Evolutionary conservation across 2,329 filamentous ascomycete species (phyloP), one percentile per base, ranked within the genome.

Genomic region (Endoconidiophora laricicola): DNA sequence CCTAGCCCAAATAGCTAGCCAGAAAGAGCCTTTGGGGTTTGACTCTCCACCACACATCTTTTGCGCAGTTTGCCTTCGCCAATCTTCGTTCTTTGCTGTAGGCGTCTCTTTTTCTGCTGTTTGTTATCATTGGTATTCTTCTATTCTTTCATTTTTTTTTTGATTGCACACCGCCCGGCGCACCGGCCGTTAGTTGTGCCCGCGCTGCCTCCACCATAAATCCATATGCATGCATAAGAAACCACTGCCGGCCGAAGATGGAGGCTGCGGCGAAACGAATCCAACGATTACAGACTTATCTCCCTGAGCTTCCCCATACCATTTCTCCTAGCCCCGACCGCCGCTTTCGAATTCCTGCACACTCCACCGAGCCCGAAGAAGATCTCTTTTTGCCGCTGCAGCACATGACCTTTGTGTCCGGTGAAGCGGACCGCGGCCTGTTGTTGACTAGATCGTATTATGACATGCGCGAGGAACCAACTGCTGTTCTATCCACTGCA

Each of bases 261-360:
- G 73, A 76, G 69, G 71, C 67, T 68, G 71, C 71, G 67, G 70
- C 69, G 62, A 73, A 74, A 65, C 70, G 66, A 65, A 69, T 74
- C 63, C 63, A 73, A 62, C 66, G 63, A 62, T 64, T 75, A 61
- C 66, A 73, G 65, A 65, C 65, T 59, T 66, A 72, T 55, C 62
- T 76, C 55, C 73, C 73, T 55, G 64, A 67, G 52, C 66, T 66
- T 59, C 69, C 72, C 55, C 70, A 77, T 59, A 70, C 73, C 55
- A 66, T 78, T 36, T 70, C 72, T 37, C 62, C 70, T 55, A 68
- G 65, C 36, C 60, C 69, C 46, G 67, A 70, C 56, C 65, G 65
- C 60, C 71, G 66, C 58, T 76, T 71, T 55, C 65, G 65, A 49
- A 60, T 63, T 39, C 64, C 64, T 52, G 63, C 67, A 48, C 66